Percentiles rank a stretch among this genome's conserved stretches.
These are phyloP conservation scores for Aspergillus oerlinghausenensis DNA, from an alignment of 2,329 filamentous ascomycete genomes.

Conservation along the genomic window DNA sequence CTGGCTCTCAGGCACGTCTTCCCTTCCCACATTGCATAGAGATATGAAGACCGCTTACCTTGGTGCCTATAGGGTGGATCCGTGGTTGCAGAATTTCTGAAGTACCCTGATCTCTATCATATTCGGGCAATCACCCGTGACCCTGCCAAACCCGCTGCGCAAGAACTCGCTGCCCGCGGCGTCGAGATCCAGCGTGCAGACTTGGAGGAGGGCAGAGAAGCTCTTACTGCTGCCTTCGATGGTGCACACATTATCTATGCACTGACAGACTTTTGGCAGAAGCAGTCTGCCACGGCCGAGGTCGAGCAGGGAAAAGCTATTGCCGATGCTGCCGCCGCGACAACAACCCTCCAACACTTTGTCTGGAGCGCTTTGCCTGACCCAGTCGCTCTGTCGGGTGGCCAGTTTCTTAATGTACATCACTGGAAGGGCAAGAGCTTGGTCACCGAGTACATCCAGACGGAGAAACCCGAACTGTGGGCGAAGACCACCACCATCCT, in stretches of 20 bases:
- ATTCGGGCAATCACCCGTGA: constrained; percentile 48
- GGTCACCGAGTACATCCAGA: constrained; percentile 5
- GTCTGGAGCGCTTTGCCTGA: constrained; percentile 10
- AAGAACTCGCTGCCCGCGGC: constrained; percentile 16
- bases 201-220: constrained; percentile 1
- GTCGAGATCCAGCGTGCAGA: constrained; percentile 19
- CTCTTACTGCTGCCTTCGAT: background rate
- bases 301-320: constrained; percentile 8
- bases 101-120: constrained; percentile 36
- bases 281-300: background rate
- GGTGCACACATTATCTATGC: too few species aligned
- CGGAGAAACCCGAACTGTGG: constrained; percentile 3
- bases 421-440: constrained; percentile 8
- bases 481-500: constrained; percentile 3
- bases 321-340: constrained; percentile 7
- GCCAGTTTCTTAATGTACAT: constrained; percentile 4
- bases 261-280: too few species aligned
- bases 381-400: constrained; percentile 3
- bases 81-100: constrained; percentile 43
- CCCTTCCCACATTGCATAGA: too few species aligned
- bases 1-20: too few species aligned
- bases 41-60: too few species aligned
- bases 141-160: constrained; percentile 19
- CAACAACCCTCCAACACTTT: constrained; percentile 4
- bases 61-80: constrained; percentile 38